A percentile compares a stretch with the other conserved stretches of the same genome.
These are phyloP conservation scores for Dipodascopsis tothii DNA, from an alignment of 805 yeast genomes.

Conservation along the genomic window DNA sequence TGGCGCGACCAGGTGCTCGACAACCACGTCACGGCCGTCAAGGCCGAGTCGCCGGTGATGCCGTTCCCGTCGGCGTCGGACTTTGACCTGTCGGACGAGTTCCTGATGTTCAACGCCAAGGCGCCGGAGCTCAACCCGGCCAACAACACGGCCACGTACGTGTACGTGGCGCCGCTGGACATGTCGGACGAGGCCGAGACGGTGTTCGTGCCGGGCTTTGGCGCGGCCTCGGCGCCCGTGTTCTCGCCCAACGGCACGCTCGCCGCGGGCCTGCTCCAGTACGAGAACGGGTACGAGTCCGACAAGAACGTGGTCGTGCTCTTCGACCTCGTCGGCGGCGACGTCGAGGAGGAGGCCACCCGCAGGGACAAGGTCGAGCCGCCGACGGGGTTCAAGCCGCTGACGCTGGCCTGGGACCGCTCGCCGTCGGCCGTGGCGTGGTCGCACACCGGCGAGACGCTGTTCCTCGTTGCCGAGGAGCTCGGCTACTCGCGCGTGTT, in stretches of 20 bases:
- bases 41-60: constrained; percentile 20
- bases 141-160: constrained; percentile 25
- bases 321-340: constrained; percentile 18
- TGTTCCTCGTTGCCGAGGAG: constrained; percentile 19
- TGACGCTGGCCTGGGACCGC: constrained; percentile 10
- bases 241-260: constrained; percentile 23
- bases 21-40: constrained; percentile 1
- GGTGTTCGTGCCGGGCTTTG: constrained; percentile 8
- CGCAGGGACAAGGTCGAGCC: too few relatives aligned
- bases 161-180: constrained; percentile 19
- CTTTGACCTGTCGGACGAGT: constrained; percentile 18
- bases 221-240: constrained; percentile 25
- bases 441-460: constrained; percentile 11
- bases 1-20: not conserved
- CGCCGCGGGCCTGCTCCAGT: constrained; percentile 22
- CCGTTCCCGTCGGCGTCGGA: constrained; percentile 21
- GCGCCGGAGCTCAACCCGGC: constrained; percentile 26
- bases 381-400: not conserved
- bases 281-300: constrained; percentile 25
- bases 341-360: not conserved
- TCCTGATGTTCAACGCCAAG: constrained; percentile 22
- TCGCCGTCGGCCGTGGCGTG: constrained; percentile 18
- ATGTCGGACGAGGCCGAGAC: constrained; percentile 5
- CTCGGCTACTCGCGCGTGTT: constrained; percentile 14
- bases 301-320: constrained; percentile 21